Conservation (phyloP, 495 filamentous ascomycete genomes). For the Aspergillus bertholletiae region DNA sequence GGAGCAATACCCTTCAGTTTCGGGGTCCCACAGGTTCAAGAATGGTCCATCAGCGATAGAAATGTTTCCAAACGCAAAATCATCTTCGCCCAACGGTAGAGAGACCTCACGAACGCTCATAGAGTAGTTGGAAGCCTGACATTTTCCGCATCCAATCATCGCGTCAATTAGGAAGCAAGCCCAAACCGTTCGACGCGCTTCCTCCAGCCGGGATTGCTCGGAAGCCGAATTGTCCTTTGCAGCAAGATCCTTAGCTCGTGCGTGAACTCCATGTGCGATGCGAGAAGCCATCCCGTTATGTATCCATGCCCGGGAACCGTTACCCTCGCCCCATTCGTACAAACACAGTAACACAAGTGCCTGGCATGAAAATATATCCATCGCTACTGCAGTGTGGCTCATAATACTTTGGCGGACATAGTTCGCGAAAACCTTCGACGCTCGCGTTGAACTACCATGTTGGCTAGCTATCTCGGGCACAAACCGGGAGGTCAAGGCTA, state of each 20-base stretch:
- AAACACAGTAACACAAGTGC: neutral
- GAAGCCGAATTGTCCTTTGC: neutral
- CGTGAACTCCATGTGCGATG: neutral
- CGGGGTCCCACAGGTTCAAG: neutral
- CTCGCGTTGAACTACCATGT: neutral
- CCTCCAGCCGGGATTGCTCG: neutral
- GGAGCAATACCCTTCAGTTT: neutral
- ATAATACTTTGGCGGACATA: conserved; percentile 6
- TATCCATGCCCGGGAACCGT: neutral
- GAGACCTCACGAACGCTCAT: neutral
- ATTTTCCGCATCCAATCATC: conserved; percentile 2
- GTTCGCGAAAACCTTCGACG: conserved; percentile 3
- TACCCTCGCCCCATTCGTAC: neutral
- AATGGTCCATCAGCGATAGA: neutral
- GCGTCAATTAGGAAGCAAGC: neutral
- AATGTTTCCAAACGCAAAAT: neutral
- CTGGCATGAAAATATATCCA: neutral
- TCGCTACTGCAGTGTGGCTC: neutral
- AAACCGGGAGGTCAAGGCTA: neutral
- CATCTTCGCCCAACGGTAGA: neutral
- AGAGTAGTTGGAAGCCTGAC: neutral
- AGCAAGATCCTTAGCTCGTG: neutral
- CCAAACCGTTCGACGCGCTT: neutral
- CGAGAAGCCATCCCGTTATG: conserved; percentile 1
- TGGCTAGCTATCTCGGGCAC: neutral